Evolutionary conservation across 257 asterid genomes (phyloP).

Genomic region (Jasminum sambac): DNA sequence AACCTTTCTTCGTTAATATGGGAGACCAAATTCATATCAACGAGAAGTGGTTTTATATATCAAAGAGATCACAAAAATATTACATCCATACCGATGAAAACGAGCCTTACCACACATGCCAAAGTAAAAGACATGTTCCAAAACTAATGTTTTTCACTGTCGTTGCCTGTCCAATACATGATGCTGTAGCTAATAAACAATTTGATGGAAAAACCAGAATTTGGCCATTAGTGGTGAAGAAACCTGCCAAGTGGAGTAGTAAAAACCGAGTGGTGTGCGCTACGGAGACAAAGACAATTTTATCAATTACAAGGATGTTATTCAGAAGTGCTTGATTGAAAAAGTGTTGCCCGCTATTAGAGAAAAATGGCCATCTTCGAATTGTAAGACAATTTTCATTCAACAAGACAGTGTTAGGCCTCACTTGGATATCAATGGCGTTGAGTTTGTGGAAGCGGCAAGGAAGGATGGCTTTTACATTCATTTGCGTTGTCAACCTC

Average conservation of each 20-base stretch:
- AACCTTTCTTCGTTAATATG: background rate
- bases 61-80: background rate
- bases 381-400: background rate
- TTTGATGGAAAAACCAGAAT: background rate
- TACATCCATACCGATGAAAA: background rate
- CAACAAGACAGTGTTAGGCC: slow-evolving; percentile 8
- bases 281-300: background rate
- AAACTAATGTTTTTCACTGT: background rate
- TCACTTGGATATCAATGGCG: background rate
- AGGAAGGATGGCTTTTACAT: background rate
- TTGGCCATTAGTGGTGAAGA: background rate
- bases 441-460: background rate
- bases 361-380: background rate
- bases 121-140: background rate
- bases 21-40: background rate
- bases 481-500: background rate
- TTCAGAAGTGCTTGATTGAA: background rate
- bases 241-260: background rate
- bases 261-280: background rate
- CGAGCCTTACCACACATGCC: background rate
- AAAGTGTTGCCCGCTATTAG: background rate
- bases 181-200: too few species aligned
- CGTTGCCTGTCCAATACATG: background rate
- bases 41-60: background rate
- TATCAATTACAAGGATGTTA: background rate